phyloP scores from a whole-genome alignment of 805 yeast genomes.

The Ogataea haglerorum region DNA sequence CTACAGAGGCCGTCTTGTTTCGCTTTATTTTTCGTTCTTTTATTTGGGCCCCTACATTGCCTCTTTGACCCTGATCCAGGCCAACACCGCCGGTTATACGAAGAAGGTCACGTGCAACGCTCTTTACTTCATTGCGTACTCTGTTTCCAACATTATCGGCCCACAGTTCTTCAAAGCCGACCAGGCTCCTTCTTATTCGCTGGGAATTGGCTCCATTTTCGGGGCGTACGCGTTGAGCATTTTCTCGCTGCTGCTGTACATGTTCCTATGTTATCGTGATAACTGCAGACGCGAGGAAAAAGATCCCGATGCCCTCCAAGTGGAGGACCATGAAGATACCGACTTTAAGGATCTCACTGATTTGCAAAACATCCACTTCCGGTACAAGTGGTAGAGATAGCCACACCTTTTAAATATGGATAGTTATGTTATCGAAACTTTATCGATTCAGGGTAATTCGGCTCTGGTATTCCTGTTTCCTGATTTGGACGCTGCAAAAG shows the following conservation, averaged over 20 bases:
- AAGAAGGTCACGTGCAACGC: constrained; percentile 63
- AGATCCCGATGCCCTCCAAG: constrained; percentile 24
- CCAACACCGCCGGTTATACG: constrained; percentile 71
- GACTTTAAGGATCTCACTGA: constrained; percentile 55
- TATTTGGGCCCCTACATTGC: constrained; percentile 29
- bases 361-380: constrained; percentile 47
- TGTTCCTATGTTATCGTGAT: constrained; percentile 24
- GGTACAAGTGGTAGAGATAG: constrained; percentile 37
- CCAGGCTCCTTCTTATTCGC: constrained; percentile 57
- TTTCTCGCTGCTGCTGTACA: constrained; percentile 28
- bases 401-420: constrained; percentile 6
- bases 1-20: constrained; percentile 21
- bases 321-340: constrained; percentile 33
- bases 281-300: constrained; percentile 20
- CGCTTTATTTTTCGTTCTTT: constrained; percentile 27
- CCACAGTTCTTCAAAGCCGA: constrained; percentile 62
- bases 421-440: background rate
- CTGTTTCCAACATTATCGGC: constrained; percentile 67
- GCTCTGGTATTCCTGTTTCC: constrained; percentile 6
- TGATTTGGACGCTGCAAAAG: constrained; percentile 4
- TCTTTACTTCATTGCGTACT: constrained; percentile 58
- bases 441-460: constrained; percentile 39
- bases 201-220: constrained; percentile 48
- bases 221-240: constrained; percentile 32
- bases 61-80: constrained; percentile 34